Evolutionary conservation across 257 asterid species (phyloP).

Genomic region (Salvia hispanica): DNA sequence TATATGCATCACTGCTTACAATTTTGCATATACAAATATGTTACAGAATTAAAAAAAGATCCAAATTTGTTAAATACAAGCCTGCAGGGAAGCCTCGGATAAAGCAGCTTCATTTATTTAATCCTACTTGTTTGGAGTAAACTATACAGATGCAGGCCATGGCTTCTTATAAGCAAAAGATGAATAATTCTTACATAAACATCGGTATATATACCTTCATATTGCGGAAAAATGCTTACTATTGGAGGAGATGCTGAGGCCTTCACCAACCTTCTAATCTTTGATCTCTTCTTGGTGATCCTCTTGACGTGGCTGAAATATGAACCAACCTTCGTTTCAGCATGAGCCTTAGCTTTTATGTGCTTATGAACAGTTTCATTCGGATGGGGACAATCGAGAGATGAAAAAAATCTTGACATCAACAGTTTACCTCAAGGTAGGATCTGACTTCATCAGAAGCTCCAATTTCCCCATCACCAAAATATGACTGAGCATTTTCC

Average conservation of each 20-base stretch:
- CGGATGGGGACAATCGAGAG: neutral
- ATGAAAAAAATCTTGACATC: neutral
- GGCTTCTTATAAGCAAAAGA: neutral
- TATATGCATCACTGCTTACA: neutral
- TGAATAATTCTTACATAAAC: neutral
- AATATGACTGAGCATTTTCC: slow-evolving; percentile 76
- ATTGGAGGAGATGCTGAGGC: neutral
- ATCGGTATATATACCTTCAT: neutral
- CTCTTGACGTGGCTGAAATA: slow-evolving; percentile 40
- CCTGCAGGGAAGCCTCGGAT: slow-evolving; percentile 1
- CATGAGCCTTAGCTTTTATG: neutral
- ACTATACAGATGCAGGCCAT: slow-evolving; percentile 24
- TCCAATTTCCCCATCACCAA: slow-evolving; percentile 63
- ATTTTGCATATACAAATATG: neutral
- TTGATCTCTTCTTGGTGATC: slow-evolving; percentile 33
- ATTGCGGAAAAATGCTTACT: neutral
- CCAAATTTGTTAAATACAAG: neutral
- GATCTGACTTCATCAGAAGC: slow-evolving; percentile 63
- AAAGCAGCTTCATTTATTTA: neutral
- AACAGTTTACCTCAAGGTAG: slow-evolving; percentile 59
- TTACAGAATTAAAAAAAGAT: neutral
- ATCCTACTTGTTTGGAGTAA: neutral
- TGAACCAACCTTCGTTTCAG: slow-evolving; percentile 22
- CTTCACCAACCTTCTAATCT: slow-evolving; percentile 28
- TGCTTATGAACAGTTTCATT: neutral